Percentiles rank a stretch among this genome's conserved stretches.
Evolutionary conservation across 2,329 filamentous ascomycete genomes (phyloP).

Genomic region (Sporothrix curviconia): DNA sequence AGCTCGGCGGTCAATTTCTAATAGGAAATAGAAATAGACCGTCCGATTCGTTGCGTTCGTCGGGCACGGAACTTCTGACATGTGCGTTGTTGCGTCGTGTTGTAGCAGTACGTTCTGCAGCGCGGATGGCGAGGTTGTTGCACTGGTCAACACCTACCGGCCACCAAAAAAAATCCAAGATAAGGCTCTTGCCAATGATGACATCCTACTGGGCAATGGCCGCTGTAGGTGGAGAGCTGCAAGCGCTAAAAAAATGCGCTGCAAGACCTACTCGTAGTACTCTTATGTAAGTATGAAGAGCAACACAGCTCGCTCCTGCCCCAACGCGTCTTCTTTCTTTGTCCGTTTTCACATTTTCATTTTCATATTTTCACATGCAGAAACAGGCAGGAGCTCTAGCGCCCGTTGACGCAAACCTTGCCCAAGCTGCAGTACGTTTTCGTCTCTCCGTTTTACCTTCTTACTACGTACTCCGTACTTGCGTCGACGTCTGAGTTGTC

Average conservation of each 20-base stretch:
- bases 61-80: no score
- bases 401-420: background rate
- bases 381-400: background rate
- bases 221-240: slow-evolving; percentile 1
- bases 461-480: background rate
- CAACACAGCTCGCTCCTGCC: no score
- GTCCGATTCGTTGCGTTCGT: no score
- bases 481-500: no score
- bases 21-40: no score
- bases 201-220: slow-evolving; percentile 14
- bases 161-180: background rate
- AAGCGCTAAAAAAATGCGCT: background rate
- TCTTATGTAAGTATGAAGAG: no score
- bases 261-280: no score
- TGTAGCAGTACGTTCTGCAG: background rate
- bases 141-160: background rate
- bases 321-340: no score
- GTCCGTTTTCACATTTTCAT: background rate
- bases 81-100: background rate
- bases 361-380: background rate
- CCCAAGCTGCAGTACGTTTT: no score
- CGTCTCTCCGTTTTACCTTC: background rate
- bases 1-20: no score
- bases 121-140: background rate
- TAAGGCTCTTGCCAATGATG: slow-evolving; percentile 8